Conservation (phyloP, 2,329 filamentous ascomycete species). For the Myriosclerotinia scirpicola region DNA sequence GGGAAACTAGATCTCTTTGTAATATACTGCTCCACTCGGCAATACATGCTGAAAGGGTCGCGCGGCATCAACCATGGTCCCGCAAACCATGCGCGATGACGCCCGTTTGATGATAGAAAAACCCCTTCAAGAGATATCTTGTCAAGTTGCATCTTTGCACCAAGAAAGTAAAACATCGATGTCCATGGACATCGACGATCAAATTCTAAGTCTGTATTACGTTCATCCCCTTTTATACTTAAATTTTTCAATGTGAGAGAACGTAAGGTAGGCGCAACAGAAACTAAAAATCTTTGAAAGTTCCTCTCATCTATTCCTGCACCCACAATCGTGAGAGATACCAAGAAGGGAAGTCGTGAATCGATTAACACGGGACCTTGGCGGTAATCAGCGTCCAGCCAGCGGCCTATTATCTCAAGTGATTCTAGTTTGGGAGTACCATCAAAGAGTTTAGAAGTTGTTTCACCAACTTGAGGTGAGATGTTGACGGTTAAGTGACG, state of each 20-base stretch:
- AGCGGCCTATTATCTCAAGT: background rate
- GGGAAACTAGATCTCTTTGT: background rate
- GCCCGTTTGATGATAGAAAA: background rate
- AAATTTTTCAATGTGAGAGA: background rate
- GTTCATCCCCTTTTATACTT: background rate
- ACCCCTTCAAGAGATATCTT: background rate
- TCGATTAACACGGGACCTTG: background rate
- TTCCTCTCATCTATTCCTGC: background rate
- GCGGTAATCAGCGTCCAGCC: background rate
- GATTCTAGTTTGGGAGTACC: background rate
- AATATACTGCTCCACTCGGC: background rate
- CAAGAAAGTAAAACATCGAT: background rate
- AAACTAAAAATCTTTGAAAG: background rate
- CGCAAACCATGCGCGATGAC: too few relatives aligned
- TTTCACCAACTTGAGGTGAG: background rate
- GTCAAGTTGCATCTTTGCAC: background rate
- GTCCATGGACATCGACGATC: background rate
- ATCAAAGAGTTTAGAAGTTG: background rate
- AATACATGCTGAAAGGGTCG: background rate
- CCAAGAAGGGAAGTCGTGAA: background rate
- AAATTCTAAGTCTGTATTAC: background rate
- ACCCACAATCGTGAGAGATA: background rate
- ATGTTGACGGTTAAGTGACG: background rate
- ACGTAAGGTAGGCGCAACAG: background rate
- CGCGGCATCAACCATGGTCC: rapidly evolving